Conservation (phyloP, 2,329 filamentous ascomycete genomes). For the Lecanosticta acicola region DNA sequence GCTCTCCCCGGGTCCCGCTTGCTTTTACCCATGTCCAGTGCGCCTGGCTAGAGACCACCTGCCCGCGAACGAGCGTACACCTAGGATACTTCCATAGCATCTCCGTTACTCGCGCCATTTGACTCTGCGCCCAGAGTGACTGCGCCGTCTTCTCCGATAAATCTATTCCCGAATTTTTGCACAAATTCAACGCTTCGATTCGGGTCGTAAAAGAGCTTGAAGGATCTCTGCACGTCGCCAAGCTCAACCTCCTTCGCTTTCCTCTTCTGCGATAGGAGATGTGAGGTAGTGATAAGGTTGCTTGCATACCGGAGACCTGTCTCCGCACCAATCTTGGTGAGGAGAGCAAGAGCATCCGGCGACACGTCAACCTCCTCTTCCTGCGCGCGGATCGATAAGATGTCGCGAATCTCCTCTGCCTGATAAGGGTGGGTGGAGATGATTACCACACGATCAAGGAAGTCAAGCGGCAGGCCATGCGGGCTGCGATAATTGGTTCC, state of each 20-base stretch:
- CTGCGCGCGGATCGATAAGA: conserved; percentile 83
- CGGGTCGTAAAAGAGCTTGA: conserved; percentile 89
- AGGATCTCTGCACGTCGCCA: conserved; percentile 88
- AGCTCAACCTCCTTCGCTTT: conserved; percentile 76
- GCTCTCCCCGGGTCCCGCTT: too few species aligned
- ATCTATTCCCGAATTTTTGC: conserved; percentile 78
- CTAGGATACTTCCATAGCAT: conserved; percentile 62
- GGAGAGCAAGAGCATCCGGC: conserved; percentile 79
- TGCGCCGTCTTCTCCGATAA: conserved; percentile 79
- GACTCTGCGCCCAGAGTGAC: conserved; percentile 62
- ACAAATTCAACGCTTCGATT: conserved; percentile 85
- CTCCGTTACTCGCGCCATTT: conserved; percentile 19
- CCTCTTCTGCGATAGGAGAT: conserved; percentile 80
- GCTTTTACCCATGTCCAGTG: too few species aligned
- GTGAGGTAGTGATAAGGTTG: conserved; percentile 92
- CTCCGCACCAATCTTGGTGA: conserved; percentile 94
- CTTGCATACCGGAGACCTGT: conserved; percentile 91
- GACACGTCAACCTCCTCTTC: conserved; percentile 94
- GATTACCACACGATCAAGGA: conserved; percentile 92
- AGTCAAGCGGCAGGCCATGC: conserved; percentile 90
- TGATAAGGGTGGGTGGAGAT: conserved; percentile 86
- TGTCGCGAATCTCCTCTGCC: conserved; percentile 82
- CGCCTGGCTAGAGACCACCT: conserved; percentile 12
- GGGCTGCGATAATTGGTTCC: conserved; percentile 91
- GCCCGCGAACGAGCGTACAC: background rate